Conservation (phyloP, 1,284 basidiomycete genomes). For the Marasmius fiardii region DNA sequence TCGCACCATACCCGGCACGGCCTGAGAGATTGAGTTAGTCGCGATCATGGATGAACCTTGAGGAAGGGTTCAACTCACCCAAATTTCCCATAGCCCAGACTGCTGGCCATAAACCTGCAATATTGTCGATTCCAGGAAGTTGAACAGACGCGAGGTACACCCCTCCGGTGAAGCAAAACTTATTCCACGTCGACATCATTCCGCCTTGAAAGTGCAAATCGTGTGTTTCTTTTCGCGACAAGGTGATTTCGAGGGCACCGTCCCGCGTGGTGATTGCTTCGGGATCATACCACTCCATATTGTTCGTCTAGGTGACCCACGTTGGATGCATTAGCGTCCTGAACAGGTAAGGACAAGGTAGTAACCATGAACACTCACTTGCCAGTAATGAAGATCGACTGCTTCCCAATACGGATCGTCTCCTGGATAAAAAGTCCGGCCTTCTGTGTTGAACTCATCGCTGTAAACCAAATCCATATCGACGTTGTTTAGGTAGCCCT, state of each 20-base stretch:
- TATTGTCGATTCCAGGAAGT: constrained; percentile 57
- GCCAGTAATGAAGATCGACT: constrained; percentile 52
- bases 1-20: constrained; percentile 47
- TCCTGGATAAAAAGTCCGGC: constrained; percentile 64
- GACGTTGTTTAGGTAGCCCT: constrained; percentile 47
- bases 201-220: constrained; percentile 48
- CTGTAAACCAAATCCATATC: constrained; percentile 53
- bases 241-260: constrained; percentile 54
- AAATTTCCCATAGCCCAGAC: constrained; percentile 72
- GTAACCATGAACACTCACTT: constrained; percentile 7
- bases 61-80: constrained; percentile 20
- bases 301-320: constrained; percentile 40
- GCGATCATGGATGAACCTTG: no score
- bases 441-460: constrained; percentile 78
- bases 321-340: neutral
- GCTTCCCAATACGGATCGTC: constrained; percentile 71
- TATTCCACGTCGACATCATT: constrained; percentile 45
- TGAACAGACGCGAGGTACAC: constrained; percentile 55
- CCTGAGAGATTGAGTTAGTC: neutral
- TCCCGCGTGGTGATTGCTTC: constrained; percentile 48
- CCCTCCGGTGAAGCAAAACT: constrained; percentile 70
- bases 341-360: neutral
- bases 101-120: constrained; percentile 65
- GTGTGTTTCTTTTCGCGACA: constrained; percentile 41
- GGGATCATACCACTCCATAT: constrained; percentile 65